Evolutionary conservation across 2,329 filamentous ascomycete species (phyloP).

Genomic region (Orbilia oligospora): DNA sequence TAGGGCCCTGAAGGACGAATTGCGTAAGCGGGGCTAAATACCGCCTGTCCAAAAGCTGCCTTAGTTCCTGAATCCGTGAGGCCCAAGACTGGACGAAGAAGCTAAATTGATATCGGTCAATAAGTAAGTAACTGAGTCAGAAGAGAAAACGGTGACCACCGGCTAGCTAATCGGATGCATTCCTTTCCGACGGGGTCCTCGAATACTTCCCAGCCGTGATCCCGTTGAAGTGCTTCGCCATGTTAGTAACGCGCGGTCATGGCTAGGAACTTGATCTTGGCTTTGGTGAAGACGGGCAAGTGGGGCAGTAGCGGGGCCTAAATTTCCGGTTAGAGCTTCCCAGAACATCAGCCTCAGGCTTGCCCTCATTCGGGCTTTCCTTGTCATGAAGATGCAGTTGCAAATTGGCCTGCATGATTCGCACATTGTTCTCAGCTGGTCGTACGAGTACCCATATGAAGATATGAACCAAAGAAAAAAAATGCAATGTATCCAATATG

Average conservation of each 20-base stretch:
- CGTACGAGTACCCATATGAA: constrained; percentile 6
- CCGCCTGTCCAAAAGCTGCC: constrained; percentile 12
- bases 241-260: constrained; percentile 44
- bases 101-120: constrained; percentile 29
- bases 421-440: constrained; percentile 22
- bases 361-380: constrained; percentile 15
- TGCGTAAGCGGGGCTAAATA: constrained; percentile 26
- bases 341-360: constrained; percentile 37
- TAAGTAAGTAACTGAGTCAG: not conserved
- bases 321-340: constrained; percentile 37
- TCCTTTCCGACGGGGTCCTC: constrained; percentile 39
- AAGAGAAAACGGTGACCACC: not conserved
- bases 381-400: constrained; percentile 22
- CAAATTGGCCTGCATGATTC: constrained; percentile 20
- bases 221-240: constrained; percentile 43
- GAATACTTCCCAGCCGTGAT: constrained; percentile 14
- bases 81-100: constrained; percentile 1
- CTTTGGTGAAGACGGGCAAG: constrained; percentile 35
- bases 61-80: constrained; percentile 3
- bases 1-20: not conserved
- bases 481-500: constrained; percentile 12
- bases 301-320: constrained; percentile 44
- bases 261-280: constrained; percentile 31
- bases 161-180: constrained; percentile 59
- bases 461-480: not conserved